Base-by-base conservation (phyloP, 345 rosid species). In the Laguncularia racemosa region DNA sequence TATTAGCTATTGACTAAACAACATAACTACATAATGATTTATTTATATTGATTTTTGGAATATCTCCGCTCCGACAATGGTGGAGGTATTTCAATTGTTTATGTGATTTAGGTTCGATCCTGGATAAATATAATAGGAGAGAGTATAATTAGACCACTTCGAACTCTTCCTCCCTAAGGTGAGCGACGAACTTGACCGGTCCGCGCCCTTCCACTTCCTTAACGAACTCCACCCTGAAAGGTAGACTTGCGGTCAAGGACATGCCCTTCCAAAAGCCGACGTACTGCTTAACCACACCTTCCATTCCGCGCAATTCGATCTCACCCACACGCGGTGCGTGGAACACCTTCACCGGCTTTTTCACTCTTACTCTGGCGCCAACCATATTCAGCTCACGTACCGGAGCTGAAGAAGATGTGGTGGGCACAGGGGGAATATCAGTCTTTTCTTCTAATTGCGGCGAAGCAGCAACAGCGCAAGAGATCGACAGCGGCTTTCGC, bases 121-220 rank as follows among this genome's bases (percentile, higher is more conserved):
- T 33, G 1, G 9, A 9, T 4, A 9, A 33, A 4, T 1, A 9
- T 1, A 9, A 33, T 7, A 26, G 3, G 28, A 8, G 18, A 20
- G 17, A 19, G 43, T 46, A n/a, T 61, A 68, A 61, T 78, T 88
- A 61, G 80, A 62, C 44, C 69, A 73, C 59, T 79, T 66, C 91
- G 68, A 92, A 83, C 74, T 92, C 98, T 14, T 86, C 95, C 52
- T 89, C 93, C 67, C 71, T 85, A 62, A 93, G 88, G 78, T 89
- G 99, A 38, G 97, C 81, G 51, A 74, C 72, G 81, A 89, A 86
- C 76, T 93, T 93, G 52, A 93, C 95, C 53, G 84, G 70, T 15
- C 91, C 90, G 12, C 89, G 88, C 38, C 79, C 97, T 71, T 78
- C 81, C 14, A 83, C 46, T 17, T 86, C 83, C 15, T 69, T 73